These are phyloP conservation scores for Candida saitoana DNA, from an alignment of 805 yeast genomes.

Conservation along the genomic window DNA sequence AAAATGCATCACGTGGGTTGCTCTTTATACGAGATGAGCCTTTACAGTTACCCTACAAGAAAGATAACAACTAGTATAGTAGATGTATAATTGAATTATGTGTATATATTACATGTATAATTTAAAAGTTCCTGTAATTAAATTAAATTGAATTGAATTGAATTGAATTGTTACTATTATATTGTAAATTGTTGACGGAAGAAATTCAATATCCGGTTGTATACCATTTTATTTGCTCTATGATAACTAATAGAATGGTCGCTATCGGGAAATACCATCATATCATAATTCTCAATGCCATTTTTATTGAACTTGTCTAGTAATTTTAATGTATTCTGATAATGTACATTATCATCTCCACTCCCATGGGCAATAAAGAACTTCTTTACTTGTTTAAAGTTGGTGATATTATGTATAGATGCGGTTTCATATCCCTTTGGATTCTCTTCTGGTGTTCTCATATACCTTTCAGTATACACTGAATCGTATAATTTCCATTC, in stretches of 20 bases:
- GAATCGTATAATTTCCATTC: conserved; percentile 75
- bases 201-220: conserved; percentile 38
- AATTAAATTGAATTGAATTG: too few relatives aligned
- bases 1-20: conserved; percentile 1
- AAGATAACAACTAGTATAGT: too few relatives aligned
- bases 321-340: conserved; percentile 62
- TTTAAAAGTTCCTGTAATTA: too few relatives aligned
- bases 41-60: conserved; percentile 1
- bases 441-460: conserved; percentile 54
- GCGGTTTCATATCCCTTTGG: conserved; percentile 44
- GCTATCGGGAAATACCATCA: conserved; percentile 76
- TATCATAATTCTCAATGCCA: conserved; percentile 79
- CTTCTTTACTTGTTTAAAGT: conserved; percentile 47
- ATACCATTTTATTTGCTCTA: conserved; percentile 67
- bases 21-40: neutral
- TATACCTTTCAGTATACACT: conserved; percentile 73
- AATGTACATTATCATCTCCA: conserved; percentile 81
- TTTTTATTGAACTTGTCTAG: conserved; percentile 63
- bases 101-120: too few relatives aligned
- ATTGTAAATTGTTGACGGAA: conserved; percentile 12
- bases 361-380: conserved; percentile 78
- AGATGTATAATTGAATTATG: too few relatives aligned
- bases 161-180: neutral
- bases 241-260: conserved; percentile 72
- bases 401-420: conserved; percentile 39